Conservation (phyloP, 2,329 filamentous ascomycete species). For the Pyrenophora seminiperda region DNA sequence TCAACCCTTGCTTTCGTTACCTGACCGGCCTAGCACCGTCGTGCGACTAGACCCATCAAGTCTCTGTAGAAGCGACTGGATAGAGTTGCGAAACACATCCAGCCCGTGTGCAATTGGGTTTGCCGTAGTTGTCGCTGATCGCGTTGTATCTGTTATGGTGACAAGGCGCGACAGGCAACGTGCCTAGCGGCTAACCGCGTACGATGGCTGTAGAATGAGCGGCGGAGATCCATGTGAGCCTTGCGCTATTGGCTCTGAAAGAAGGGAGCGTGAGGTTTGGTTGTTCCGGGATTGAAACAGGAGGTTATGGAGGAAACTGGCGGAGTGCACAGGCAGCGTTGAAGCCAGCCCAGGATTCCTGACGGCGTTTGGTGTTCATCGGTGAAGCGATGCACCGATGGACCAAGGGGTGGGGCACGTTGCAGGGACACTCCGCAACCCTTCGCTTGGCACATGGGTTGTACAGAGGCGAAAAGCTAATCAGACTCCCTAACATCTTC, state of each 20-base stretch:
- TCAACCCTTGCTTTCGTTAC: too few relatives aligned
- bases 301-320: neutral
- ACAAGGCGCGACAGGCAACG: neutral
- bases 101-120: too few relatives aligned
- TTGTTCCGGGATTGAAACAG: neutral
- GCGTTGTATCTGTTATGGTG: neutral
- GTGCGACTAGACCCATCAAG: too few relatives aligned
- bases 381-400: neutral
- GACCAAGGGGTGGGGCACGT: slow-evolving; percentile 9
- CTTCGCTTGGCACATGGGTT: too few relatives aligned
- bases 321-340: neutral
- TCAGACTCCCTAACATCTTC: too few relatives aligned
- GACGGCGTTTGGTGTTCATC: neutral
- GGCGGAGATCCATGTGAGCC: neutral
- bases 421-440: too few relatives aligned
- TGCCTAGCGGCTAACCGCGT: neutral
- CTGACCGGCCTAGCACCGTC: too few relatives aligned
- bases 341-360: neutral
- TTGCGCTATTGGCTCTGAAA: neutral
- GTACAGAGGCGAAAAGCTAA: too few relatives aligned
- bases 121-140: too few relatives aligned
- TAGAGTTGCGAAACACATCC: too few relatives aligned
- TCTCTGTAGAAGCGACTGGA: too few relatives aligned
- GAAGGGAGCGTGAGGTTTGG: neutral
- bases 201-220: neutral